Conservation (phyloP, 495 filamentous ascomycete genomes). For the Rhypophila decipiens region DNA sequence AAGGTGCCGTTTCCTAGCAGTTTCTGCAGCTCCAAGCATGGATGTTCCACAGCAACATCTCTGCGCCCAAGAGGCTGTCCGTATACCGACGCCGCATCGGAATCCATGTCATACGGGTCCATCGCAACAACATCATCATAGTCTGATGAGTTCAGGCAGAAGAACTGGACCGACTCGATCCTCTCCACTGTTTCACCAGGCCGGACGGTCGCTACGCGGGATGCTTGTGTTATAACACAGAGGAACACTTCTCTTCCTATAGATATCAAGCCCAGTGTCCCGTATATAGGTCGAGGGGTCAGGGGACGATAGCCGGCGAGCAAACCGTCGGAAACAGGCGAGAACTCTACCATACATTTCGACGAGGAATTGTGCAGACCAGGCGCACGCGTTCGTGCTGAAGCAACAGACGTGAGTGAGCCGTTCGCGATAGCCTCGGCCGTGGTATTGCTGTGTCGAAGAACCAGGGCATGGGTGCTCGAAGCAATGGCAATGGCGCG, state of each 20-base stretch:
- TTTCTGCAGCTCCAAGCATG: slow-evolving; percentile 83
- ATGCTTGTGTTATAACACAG: slow-evolving; percentile 76
- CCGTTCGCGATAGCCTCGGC: slow-evolving; percentile 46
- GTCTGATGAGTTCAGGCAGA: slow-evolving; percentile 77
- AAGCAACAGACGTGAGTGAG: slow-evolving; percentile 41
- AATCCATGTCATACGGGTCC: slow-evolving; percentile 43
- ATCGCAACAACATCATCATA: slow-evolving; percentile 70
- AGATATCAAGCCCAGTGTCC: slow-evolving; percentile 86
- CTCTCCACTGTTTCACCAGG: slow-evolving; percentile 83
- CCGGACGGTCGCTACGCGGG: slow-evolving; percentile 70
- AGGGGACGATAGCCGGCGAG: slow-evolving; percentile 68
- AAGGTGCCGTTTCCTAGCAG: slow-evolving; percentile 91
- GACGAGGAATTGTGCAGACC: slow-evolving; percentile 33
- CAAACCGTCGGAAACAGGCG: slow-evolving; percentile 53
- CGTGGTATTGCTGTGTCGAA: slow-evolving; percentile 62
- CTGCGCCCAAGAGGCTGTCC: slow-evolving; percentile 52
- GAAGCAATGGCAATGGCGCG: slow-evolving; percentile 81
- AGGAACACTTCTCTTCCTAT: slow-evolving; percentile 82
- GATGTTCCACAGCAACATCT: slow-evolving; percentile 71
- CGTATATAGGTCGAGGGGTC: slow-evolving; percentile 68
- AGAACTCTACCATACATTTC: slow-evolving; percentile 86
- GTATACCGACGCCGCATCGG: slow-evolving; percentile 46
- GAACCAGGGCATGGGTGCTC: slow-evolving; percentile 69
- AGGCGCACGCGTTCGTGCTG: slow-evolving; percentile 28
- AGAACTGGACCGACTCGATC: slow-evolving; percentile 84